Evolutionary conservation across 371 early-diverging fungal genomes (phyloP).

Genomic region (Mucor piriformis): DNA sequence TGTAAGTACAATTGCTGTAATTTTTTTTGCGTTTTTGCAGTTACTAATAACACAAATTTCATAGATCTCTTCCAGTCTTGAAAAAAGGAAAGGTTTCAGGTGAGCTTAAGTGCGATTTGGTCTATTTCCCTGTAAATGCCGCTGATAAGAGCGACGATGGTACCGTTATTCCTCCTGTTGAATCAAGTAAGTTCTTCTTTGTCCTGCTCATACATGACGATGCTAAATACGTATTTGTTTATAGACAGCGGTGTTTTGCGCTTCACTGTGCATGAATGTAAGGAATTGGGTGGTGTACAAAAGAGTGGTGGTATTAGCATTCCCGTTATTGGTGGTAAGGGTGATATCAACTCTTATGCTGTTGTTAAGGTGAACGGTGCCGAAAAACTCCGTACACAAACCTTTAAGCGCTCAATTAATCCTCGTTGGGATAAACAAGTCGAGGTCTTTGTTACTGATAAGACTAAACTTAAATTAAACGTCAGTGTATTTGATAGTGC

Average conservation of each 20-base stretch:
- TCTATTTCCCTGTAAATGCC: constrained; percentile 42
- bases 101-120: constrained; percentile 49
- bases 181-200: constrained; percentile 41
- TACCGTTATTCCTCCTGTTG: constrained; percentile 41
- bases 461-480: constrained; percentile 37
- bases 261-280: constrained; percentile 56
- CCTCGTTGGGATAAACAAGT: constrained; percentile 58
- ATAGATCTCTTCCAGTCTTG: constrained; percentile 37
- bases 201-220: no score
- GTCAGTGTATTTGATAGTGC: constrained; percentile 37
- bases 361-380: constrained; percentile 46
- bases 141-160: constrained; percentile 52
- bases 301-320: constrained; percentile 41
- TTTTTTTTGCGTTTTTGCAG: not conserved
- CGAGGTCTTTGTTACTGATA: constrained; percentile 51
- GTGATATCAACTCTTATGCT: constrained; percentile 53
- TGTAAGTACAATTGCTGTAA: constrained; percentile 21
- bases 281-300: constrained; percentile 42
- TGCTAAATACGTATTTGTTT: not conserved
- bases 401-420: constrained; percentile 55
- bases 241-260: constrained; percentile 59
- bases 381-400: constrained; percentile 40
- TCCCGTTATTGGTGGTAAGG: constrained; percentile 39
- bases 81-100: constrained; percentile 49
- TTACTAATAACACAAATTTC: not conserved